Evolutionary conservation across 2,329 filamentous ascomycete species (phyloP), one percentile per base, ranked within the genome.

Genomic region (Metarhizium anisopliae): DNA sequence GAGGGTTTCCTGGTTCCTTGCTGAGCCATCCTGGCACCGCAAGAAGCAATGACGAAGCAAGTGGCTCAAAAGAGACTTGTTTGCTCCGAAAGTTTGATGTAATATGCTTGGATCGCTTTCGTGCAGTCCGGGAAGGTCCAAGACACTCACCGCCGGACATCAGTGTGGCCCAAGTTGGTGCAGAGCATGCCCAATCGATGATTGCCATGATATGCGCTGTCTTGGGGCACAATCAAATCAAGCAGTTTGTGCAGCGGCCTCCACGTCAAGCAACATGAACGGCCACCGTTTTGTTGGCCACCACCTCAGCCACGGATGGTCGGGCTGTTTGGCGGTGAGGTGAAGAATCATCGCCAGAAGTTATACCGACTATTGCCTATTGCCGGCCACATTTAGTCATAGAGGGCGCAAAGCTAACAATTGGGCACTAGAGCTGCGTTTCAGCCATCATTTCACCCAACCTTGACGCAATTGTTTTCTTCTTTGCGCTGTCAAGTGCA

Each of bases 121-220:
- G 45, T 11, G 18, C 45, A 49, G 20, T 49, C 25, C n/a, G n/a
- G 10, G 13, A 30, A 30, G 45, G 35, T 49, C 45, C 40, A 42
- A 49, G 30, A 38, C 43, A 40, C 43, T 54, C 52, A 54, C 52
- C 52, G 52, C 52, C 43, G 18, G 25, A 54, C 30, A 14, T 50
- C 42, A 25, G 16, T 50, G 50, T 49, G 29, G 40, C 49, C 40
- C n/a, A 51, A 11, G 53, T 40, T 38, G 35, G 35, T 32, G 51
- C 45, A 14, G 30, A 45, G 18, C 6, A 13, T 25, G 55, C 30
- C 45, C 51, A 36, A 38, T 29, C 42, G 36, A 14, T 32, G 30
- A 36, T 20, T 13, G 51, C 6, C 51, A 43, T 38, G 18, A 52
- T 38, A 11, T 49, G 20, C 25, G 20, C 30, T 49, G 45, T 49